A percentile compares a stretch with the other conserved stretches of the same genome.
These are phyloP conservation scores for Pseudozyma thailandica DNA, from an alignment of 1,284 basidiomycete genomes.

Conservation along the genomic window DNA sequence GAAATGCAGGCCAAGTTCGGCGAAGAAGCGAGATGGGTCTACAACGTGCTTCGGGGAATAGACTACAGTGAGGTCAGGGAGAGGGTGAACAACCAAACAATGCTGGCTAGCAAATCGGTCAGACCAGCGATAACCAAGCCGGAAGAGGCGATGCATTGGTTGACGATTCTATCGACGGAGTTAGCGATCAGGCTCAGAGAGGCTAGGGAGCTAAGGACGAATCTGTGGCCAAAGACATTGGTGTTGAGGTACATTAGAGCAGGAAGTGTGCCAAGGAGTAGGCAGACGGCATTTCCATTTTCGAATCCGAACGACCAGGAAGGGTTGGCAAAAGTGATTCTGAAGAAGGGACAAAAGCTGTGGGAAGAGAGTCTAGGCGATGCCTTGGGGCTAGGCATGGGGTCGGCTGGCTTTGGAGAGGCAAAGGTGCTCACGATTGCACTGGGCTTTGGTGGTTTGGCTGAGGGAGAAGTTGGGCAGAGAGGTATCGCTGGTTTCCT, in stretches of 20 bases:
- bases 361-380: constrained; percentile 83
- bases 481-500: constrained; percentile 88
- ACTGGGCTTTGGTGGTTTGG: constrained; percentile 85
- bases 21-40: constrained; percentile 79
- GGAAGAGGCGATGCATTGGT: constrained; percentile 77
- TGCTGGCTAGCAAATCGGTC: constrained; percentile 64
- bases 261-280: constrained; percentile 78
- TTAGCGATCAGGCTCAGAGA: constrained; percentile 85
- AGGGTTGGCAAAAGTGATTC: constrained; percentile 74
- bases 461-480: constrained; percentile 82
- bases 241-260: constrained; percentile 72
- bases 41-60: constrained; percentile 82
- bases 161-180: constrained; percentile 88
- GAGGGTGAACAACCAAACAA: constrained; percentile 59
- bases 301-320: constrained; percentile 42
- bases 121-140: constrained; percentile 50
- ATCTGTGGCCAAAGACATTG: constrained; percentile 89
- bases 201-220: constrained; percentile 75
- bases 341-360: constrained; percentile 80
- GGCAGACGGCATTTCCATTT: constrained; percentile 84
- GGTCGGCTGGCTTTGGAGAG: constrained; percentile 25
- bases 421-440: constrained; percentile 76
- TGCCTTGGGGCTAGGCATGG: constrained; percentile 16
- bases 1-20: constrained; percentile 87
- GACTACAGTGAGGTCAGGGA: constrained; percentile 84